These are phyloP conservation scores for Neurospora sp. DNA, from an alignment of 495 filamentous ascomycete genomes.

Conservation along the genomic window DNA sequence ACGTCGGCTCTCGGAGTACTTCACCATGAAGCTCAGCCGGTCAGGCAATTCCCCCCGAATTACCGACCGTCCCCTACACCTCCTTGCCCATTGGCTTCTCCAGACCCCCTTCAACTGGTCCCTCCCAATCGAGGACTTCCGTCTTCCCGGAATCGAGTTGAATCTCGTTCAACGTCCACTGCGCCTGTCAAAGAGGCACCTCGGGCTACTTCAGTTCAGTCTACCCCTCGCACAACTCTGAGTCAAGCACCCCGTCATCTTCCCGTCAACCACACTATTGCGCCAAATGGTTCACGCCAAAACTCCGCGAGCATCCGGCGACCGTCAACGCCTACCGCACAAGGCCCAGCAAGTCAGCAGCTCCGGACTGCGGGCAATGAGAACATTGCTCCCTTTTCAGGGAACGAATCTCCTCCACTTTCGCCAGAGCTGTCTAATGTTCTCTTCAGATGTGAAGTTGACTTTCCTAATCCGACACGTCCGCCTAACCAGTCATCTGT, in stretches of 20 bases:
- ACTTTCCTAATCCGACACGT: neutral
- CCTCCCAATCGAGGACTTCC: neutral
- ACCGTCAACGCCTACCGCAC: neutral
- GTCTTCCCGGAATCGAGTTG: neutral
- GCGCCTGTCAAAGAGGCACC: neutral
- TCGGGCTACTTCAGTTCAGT: neutral
- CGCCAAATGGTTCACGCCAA: neutral
- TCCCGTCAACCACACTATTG: neutral
- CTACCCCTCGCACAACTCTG: neutral
- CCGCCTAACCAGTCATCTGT: neutral
- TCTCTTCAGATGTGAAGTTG: neutral
- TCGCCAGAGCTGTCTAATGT: neutral
- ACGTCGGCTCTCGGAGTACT: neutral
- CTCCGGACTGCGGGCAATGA: neutral
- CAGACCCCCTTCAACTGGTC: neutral
- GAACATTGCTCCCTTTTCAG: neutral
- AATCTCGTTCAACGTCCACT: neutral
- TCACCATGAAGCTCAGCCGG: neutral
- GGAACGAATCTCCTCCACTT: neutral
- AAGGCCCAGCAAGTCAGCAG: neutral
- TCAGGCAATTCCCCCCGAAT: neutral
- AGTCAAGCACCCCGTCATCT: neutral
- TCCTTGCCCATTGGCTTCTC: neutral
- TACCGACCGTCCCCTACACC: neutral
- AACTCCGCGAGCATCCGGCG: neutral